Evolutionary conservation across 2,329 filamentous ascomycete species (phyloP).

Genomic region (Penicillium concentricum): DNA sequence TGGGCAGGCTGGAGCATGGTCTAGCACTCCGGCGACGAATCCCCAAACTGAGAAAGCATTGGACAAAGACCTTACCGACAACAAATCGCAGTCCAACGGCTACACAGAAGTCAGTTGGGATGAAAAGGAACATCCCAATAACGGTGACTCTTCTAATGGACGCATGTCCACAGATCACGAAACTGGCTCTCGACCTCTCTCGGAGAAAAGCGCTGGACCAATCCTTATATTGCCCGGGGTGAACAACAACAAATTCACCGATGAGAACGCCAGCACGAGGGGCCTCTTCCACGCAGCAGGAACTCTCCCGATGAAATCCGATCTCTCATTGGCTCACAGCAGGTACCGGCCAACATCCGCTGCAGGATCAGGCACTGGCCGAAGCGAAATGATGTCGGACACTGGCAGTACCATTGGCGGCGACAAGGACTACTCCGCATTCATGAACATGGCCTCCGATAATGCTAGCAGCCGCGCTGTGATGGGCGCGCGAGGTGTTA

Average conservation of each 20-base stretch:
- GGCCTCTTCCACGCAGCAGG: conserved; percentile 32
- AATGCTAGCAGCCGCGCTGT: conserved; percentile 34
- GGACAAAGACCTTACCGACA: neutral
- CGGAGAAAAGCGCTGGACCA: conserved; percentile 21
- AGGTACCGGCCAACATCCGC: conserved; percentile 24
- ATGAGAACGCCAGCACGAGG: conserved; percentile 37
- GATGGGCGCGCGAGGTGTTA: conserved; percentile 27
- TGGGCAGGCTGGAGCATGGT: conserved; percentile 27
- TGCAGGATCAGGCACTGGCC: conserved; percentile 27
- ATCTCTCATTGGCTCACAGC: conserved; percentile 19
- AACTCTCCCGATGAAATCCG: conserved; percentile 23
- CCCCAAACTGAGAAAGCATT: neutral
- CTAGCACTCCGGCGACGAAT: conserved; percentile 16
- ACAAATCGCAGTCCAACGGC: neutral
- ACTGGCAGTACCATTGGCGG: conserved; percentile 29
- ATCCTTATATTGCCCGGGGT: conserved; percentile 32
- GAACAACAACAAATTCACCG: conserved; percentile 25
- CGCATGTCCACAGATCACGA: conserved; percentile 7
- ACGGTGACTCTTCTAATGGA: neutral
- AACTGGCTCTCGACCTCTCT: conserved; percentile 13
- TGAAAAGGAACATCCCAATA: conserved; percentile 8
- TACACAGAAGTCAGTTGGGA: conserved; percentile 9
- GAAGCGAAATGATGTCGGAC: conserved; percentile 31
- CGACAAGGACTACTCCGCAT: conserved; percentile 23
- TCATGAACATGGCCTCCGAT: conserved; percentile 21